Base-by-base conservation (phyloP, 257 asterid species). In the Solanum chiquidenum region DNA sequence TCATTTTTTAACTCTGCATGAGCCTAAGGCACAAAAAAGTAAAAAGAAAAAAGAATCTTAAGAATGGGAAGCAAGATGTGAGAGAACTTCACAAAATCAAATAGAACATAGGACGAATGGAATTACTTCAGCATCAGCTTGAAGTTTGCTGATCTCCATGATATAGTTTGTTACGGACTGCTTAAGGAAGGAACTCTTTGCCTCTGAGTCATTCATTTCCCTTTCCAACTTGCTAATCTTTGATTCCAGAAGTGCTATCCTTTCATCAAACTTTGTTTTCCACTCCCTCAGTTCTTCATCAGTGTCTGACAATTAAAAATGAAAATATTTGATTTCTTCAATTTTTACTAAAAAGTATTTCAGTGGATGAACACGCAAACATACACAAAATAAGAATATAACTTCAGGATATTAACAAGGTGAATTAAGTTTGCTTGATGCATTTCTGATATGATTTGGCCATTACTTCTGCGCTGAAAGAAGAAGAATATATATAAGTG, bases 221-320 rank as follows among this genome's bases (percentile, higher is more conserved):
- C 97, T 94, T 77, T 68, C 90, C 90, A 95, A 88, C 95, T 97
- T 94, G 90, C 88, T 86, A 88, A 69, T 64, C 87, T 91, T 96
- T 77, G 94, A 87, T 87, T 92, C 95, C 88, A 96, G 87, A 38
- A 91, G 89, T 83, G 93, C 94, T 86, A 97, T 90, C 90, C 92
- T 92, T 83, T 96, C 95, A 82, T 96, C 98, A 90, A 95, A 97
- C 94, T 94, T 94, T 89, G 93, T 92, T 90, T 94, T 96, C 99
- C 99, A 97, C 90, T 95, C 99, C 90, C 88, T 94, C 89, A 97
- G 90, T 88, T 97, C 97, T 93, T 96, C 99, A 91, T 97, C 98
- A 86, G 99, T 94, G 91, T 97, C 99, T 97, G 88, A 58, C 37
- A 77, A 73, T 83, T 69, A 88, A 60, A 84, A 46, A 34, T 71